A percentile compares a stretch with the other conserved stretches of the same genome.
Conservation (phyloP, 208 protist species). For the Leptomonas pyrrhocoris region DNA sequence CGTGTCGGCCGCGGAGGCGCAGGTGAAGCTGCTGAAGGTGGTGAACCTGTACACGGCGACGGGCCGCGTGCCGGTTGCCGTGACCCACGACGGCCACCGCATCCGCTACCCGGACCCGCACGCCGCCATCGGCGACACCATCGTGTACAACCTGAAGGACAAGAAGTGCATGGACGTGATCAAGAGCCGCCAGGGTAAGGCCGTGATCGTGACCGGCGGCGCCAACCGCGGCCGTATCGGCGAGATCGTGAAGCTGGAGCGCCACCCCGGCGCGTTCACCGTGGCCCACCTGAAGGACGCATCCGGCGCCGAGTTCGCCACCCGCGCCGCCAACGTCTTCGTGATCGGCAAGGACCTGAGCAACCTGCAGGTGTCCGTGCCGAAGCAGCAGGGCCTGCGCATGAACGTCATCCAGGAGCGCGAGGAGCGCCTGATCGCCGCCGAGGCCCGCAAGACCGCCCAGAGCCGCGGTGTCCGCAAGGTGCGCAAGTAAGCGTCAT, state of each 20-base stretch:
- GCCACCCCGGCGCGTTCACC: conserved; percentile 96
- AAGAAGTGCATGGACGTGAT: conserved; percentile 94
- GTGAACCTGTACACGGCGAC: conserved; percentile 87
- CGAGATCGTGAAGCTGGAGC: conserved; percentile 93
- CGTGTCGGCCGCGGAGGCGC: conserved; percentile 94
- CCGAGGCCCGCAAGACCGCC: conserved; percentile 67
- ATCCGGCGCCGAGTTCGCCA: conserved; percentile 96
- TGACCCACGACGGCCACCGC: conserved; percentile 99
- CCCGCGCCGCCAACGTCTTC: conserved; percentile 98
- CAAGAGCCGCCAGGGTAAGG: conserved; percentile 92
- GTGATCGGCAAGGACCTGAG: conserved; percentile 96
- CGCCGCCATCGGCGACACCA: conserved; percentile 96
- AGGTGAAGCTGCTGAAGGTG: conserved; percentile 98
- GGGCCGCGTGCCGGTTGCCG: conserved; percentile 95
- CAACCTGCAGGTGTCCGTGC: conserved; percentile 93
- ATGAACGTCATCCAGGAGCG: conserved; percentile 90
- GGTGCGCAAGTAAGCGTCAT: conserved; percentile 51
- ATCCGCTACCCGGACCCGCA: conserved; percentile 99
- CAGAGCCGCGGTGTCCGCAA: conserved; percentile 50
- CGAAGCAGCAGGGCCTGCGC: conserved; percentile 95
- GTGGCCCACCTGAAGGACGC: conserved; percentile 97
- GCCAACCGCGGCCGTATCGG: conserved; percentile 99
- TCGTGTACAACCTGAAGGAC: conserved; percentile 97
- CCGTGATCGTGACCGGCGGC: conserved; percentile 97
- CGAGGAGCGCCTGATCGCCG: conserved; percentile 83